Percentiles rank a stretch among this genome's conserved stretches.
Evolutionary conservation across 768 basidiomycete genomes (phyloP).

Genomic region (Pleurotus citrinopileatus): DNA sequence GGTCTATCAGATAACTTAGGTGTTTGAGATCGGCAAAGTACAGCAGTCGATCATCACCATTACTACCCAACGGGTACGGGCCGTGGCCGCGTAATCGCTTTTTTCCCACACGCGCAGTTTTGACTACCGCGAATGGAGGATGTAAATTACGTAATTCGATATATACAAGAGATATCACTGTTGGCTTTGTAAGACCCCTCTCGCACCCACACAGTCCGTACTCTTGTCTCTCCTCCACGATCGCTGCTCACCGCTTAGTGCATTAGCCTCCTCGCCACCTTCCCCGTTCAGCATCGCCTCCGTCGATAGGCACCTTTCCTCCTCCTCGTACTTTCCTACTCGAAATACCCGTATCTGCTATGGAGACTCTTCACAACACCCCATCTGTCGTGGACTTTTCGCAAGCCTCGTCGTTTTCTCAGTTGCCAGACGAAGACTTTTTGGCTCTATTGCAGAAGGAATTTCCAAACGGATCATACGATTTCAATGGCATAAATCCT

Average conservation of each 20-base stretch:
- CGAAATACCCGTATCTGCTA: conserved; percentile 18
- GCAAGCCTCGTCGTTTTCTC: conserved; percentile 55
- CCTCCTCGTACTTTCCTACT: background rate
- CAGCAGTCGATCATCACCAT: background rate
- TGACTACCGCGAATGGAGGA: conserved; percentile 2
- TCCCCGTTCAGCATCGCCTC: background rate
- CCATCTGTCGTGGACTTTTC: conserved; percentile 68
- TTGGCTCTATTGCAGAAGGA: conserved; percentile 77
- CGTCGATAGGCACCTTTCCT: conserved; percentile 4
- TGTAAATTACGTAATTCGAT: conserved; percentile 10
- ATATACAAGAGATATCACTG: conserved; percentile 6
- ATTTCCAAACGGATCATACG: conserved; percentile 39
- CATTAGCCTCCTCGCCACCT: background rate
- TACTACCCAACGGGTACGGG: conserved; percentile 5
- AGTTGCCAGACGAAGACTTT: conserved; percentile 73
- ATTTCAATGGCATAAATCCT: conserved; percentile 52
- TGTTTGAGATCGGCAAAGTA: background rate
- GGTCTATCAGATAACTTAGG: background rate
- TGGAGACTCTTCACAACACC: conserved; percentile 49
- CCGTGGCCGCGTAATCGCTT: conserved; percentile 4
- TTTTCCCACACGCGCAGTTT: background rate
- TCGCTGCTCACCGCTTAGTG: background rate
- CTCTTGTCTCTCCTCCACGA: background rate
- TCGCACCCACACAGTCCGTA: conserved; percentile 8
- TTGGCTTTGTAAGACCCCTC: conserved; percentile 13